These are phyloP conservation scores for Phytophthora fragariae DNA, from an alignment of 352 stramenopile genomes.

Conservation along the genomic window DNA sequence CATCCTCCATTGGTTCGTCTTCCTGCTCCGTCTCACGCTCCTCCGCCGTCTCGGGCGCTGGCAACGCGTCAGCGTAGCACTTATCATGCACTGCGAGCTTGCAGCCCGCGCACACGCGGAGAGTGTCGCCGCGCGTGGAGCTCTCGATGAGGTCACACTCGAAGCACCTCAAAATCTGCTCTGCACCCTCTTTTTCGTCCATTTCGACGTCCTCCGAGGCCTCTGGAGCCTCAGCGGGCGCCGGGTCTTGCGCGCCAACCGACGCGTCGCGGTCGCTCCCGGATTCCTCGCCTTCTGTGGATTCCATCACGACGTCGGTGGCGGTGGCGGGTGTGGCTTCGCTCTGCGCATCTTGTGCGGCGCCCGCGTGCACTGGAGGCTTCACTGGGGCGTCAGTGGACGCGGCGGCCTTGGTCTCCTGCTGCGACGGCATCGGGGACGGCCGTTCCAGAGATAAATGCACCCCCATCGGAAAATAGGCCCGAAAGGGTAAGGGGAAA, in stretches of 20 bases:
- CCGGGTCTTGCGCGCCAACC: slow-evolving; percentile 9
- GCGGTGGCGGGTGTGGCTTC: neutral
- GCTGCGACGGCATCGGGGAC: slow-evolving; percentile 23
- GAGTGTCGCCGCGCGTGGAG: slow-evolving; percentile 1
- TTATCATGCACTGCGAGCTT: slow-evolving; percentile 40
- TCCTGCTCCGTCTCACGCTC: neutral
- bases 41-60: neutral
- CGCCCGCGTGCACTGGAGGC: neutral
- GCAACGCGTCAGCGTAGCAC: slow-evolving; percentile 40
- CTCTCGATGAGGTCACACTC: slow-evolving; percentile 29
- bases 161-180: slow-evolving; percentile 19
- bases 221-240: neutral
- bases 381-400: slow-evolving; percentile 9
- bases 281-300: slow-evolving; percentile 32
- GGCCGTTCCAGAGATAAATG: slow-evolving; percentile 30
- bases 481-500: neutral
- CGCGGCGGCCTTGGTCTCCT: slow-evolving; percentile 15
- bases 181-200: neutral
- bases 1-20: slow-evolving; percentile 1
- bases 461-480: slow-evolving; percentile 26
- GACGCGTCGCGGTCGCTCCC: slow-evolving; percentile 6
- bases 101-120: slow-evolving; percentile 46
- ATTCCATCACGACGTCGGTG: neutral
- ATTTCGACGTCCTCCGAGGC: neutral
- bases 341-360: slow-evolving; percentile 16